Base-by-base conservation (phyloP, 2,329 filamentous ascomycete species). In the Aspergillus viridinutans region DNA sequence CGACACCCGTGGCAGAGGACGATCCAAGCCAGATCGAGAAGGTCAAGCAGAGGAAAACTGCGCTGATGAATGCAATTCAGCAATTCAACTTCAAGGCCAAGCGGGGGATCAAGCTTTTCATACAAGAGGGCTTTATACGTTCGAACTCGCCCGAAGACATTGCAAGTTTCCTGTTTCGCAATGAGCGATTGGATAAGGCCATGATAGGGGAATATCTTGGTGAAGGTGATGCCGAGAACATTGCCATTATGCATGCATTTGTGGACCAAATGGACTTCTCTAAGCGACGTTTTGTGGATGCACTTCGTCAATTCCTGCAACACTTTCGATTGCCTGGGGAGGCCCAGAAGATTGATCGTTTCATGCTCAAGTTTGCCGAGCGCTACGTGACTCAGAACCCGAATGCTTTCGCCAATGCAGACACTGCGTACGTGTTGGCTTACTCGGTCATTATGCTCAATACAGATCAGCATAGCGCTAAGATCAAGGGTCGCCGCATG, bases 41-140 rank as follows among this genome's bases (percentile, higher is more conserved):
- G 73, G 91, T 92, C 55, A 97, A 97, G 76, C 90, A 92, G 58
- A 85, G 89, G 60, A 99, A 99, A 77, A 97, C 91, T 6, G 94
- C 94, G 0, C 78, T 97, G 59, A 90, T 87, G 53, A 94, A 96
- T 66, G 93, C 90, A 1, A 89, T 97, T 54, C 86, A 88, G 51
- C 89, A 91, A 60, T 99, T 99, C 81, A 99, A 99, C 72, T 97
- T 93, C 80, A 99, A 99, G 73, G 92, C 95, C 0, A 99, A 99
- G 74, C 86, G 89, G 58, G 95, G 94, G 5, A 85, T 99, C 69
- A 96, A 96, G 71, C 77, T 89, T 17, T 76, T 99, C 20, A 71
- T 97, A 12, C 83, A 89, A 26, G 90, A 95, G 61, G 90, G 91
- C 0, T 97, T 99, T 72, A 96, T 99, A 58, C 76, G 83, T 1